phyloP scores from a whole-genome alignment of 2,329 filamentous ascomycete species.

The Myriangium duriaei region DNA sequence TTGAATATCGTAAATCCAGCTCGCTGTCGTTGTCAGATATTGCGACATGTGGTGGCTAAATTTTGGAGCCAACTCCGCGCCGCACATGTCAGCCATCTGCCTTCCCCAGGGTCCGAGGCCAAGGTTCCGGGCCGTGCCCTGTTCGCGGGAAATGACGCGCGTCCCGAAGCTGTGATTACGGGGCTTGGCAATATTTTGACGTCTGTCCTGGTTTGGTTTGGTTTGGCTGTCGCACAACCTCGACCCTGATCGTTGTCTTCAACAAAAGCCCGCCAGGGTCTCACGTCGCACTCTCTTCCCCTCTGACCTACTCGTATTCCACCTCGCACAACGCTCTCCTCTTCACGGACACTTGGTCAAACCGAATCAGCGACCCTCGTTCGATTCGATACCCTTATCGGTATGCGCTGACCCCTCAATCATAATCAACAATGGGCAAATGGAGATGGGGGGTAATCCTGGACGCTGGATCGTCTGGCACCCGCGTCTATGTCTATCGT shows the following conservation, averaged over 20 bases:
- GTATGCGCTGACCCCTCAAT: slow-evolving; percentile 5
- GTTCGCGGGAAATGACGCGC: background rate
- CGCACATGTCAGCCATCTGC: too few species aligned
- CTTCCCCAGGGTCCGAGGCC: too few species aligned
- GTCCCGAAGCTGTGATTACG: background rate
- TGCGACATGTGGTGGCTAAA: too few species aligned
- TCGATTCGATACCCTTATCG: too few species aligned
- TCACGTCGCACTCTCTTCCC: slow-evolving; percentile 43
- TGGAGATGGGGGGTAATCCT: slow-evolving; percentile 76
- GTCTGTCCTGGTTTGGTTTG: background rate
- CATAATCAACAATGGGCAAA: slow-evolving; percentile 9
- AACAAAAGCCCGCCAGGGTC: too few species aligned
- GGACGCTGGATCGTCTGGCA: slow-evolving; percentile 93
- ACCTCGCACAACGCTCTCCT: too few species aligned
- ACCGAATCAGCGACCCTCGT: too few species aligned
- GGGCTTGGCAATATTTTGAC: background rate
- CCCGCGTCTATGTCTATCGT: slow-evolving; percentile 83
- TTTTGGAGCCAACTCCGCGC: too few species aligned
- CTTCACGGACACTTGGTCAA: too few species aligned
- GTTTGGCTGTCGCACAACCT: background rate
- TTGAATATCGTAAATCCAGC: too few species aligned
- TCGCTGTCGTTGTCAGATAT: too few species aligned
- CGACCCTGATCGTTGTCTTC: background rate
- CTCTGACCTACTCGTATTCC: slow-evolving; percentile 46
- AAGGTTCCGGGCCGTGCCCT: too few species aligned